Conservation (phyloP, 2,329 filamentous ascomycete genomes). For the Biscogniauxia marginata region DNA sequence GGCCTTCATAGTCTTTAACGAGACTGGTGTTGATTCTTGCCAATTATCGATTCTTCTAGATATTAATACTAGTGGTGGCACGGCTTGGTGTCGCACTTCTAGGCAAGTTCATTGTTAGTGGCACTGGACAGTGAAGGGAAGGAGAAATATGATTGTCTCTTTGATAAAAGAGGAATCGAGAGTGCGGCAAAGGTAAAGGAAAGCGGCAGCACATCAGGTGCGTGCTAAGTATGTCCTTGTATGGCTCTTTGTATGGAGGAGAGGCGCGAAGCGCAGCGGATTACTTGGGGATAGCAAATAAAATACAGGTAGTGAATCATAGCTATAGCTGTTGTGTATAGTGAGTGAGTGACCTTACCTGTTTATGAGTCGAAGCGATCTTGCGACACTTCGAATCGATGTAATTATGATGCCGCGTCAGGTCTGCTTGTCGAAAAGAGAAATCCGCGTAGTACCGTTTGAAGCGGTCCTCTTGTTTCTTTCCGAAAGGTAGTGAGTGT, state of each 20-base stretch:
- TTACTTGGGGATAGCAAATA: too few relatives aligned
- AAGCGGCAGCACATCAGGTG: neutral
- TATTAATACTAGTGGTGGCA: conserved; percentile 6
- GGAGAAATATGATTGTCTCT: neutral
- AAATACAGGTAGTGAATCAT: neutral
- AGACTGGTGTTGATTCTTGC: neutral
- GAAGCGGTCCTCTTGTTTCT: conserved; percentile 7
- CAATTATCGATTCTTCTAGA: neutral
- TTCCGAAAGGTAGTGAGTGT: conserved; percentile 23
- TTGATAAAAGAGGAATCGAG: neutral
- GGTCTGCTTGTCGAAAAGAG: conserved; percentile 8
- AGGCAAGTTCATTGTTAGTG: neutral
- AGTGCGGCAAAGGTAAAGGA: neutral
- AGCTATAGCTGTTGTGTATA: conserved; percentile 4
- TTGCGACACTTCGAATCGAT: conserved; percentile 3
- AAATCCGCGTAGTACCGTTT: conserved; percentile 13
- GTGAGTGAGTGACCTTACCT: conserved; percentile 13
- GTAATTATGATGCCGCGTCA: neutral
- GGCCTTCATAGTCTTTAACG: conserved; percentile 45
- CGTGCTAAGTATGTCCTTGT: neutral
- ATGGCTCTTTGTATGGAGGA: neutral
- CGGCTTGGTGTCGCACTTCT: neutral
- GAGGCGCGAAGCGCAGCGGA: too few relatives aligned
- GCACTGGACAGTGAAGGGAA: neutral
- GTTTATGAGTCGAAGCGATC: conserved; percentile 6